Conservation (phyloP, 805 yeast genomes). For the Danielia reshetovae region DNA sequence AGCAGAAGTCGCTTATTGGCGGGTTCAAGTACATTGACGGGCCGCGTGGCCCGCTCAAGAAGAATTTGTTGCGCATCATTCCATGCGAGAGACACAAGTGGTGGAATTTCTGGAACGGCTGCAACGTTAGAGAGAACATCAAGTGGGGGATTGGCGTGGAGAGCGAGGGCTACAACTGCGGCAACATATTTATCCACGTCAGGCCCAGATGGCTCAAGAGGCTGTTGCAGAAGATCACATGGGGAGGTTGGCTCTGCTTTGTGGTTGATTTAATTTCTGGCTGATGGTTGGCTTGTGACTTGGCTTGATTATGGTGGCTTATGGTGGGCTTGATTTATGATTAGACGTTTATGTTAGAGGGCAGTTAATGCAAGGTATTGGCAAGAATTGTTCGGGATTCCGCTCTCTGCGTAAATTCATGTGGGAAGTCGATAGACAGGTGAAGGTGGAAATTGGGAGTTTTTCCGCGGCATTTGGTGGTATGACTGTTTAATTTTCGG, state of each 20-base stretch:
- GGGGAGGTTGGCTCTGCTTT: conserved; percentile 62
- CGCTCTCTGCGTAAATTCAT: too few relatives aligned
- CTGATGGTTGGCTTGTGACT: too few relatives aligned
- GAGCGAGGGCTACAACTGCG: conserved; percentile 81
- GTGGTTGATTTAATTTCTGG: conserved; percentile 49
- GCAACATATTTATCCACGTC: conserved; percentile 52
- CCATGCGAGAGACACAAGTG: conserved; percentile 85
- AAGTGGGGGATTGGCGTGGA: conserved; percentile 88
- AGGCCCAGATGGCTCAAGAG: conserved; percentile 49
- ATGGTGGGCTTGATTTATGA: too few relatives aligned
- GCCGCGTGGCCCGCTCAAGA: conserved; percentile 83
- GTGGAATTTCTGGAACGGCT: conserved; percentile 88
- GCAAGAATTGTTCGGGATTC: too few relatives aligned
- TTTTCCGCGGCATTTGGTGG: too few relatives aligned
- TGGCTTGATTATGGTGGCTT: too few relatives aligned
- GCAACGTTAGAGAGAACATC: conserved; percentile 70
- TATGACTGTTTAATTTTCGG: too few relatives aligned
- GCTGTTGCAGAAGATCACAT: conserved; percentile 46
- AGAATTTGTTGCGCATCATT: conserved; percentile 62
- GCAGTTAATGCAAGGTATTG: too few relatives aligned
- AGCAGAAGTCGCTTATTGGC: conserved; percentile 74
- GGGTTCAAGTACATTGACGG: conserved; percentile 92
- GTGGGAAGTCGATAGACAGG: too few relatives aligned
- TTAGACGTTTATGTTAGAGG: too few relatives aligned
- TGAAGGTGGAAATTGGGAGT: too few relatives aligned